Evolutionary conservation across 805 yeast genomes (phyloP).

Genomic region (Candida yuanshanica): DNA sequence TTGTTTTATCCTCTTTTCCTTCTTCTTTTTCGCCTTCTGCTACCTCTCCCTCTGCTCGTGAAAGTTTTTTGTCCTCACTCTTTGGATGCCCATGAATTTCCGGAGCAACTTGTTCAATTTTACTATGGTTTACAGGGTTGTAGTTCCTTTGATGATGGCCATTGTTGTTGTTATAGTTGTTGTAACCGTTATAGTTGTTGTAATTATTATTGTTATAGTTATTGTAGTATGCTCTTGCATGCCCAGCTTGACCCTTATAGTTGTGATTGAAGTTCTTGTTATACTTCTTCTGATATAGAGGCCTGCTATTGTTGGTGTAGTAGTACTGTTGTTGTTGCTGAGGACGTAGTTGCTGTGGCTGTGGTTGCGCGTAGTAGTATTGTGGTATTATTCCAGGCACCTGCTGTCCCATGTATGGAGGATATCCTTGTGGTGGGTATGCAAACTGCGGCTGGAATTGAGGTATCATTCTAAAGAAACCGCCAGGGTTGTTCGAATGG

Average conservation of each 20-base stretch:
- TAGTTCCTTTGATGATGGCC: constrained; percentile 2
- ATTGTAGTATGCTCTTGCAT: not conserved
- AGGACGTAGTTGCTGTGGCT: not conserved
- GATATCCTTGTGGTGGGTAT: not conserved
- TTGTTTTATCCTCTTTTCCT: too few species aligned
- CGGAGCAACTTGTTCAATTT: too few species aligned
- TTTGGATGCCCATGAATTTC: too few species aligned
- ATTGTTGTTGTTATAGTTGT: too few species aligned
- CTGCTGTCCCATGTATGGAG: constrained; percentile 8
- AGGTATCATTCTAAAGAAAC: too few species aligned
- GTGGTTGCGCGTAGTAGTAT: constrained; percentile 1
- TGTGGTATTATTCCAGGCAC: constrained; percentile 2
- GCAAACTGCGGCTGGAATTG: too few species aligned
- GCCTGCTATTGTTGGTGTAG: constrained; percentile 4
- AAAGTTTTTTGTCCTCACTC: too few species aligned
- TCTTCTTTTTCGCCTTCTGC: constrained; percentile 3
- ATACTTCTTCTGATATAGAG: constrained; percentile 3
- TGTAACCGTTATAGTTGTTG: constrained; percentile 1
- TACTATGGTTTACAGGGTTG: too few species aligned
- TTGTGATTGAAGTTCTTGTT: constrained; percentile 7
- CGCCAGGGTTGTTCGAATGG: too few species aligned
- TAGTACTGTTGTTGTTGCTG: constrained; percentile 1
- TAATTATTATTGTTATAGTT: not conserved
- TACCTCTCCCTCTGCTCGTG: too few species aligned
- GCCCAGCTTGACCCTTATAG: constrained; percentile 1